Base-by-base conservation (phyloP, 371 early-diverging fungal species). In the Parasitella parasitica region DNA sequence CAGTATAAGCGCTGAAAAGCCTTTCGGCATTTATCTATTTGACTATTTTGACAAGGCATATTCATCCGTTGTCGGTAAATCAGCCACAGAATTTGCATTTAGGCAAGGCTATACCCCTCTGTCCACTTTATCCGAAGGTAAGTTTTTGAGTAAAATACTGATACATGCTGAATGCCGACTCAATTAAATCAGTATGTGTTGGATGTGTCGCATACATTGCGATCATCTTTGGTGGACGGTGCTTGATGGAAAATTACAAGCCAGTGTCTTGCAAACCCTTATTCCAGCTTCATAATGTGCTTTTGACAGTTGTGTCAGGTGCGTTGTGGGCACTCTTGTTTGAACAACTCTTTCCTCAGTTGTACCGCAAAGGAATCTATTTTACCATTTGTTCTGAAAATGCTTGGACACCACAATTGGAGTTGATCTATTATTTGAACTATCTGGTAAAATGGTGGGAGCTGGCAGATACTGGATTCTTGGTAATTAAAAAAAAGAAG, bases 391-490 rank as follows among this genome's bases (percentile, higher is more conserved):
- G 89, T 61, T 75, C 77, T 39, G 69, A 67, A 16, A 64, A 70
- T 22, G 77, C 81, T 54, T 89, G 79, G 78, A 86, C 78, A 27
- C 77, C 79, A 56, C 74, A 75, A 6, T 69, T 89, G 61, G 85
- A 86, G 58, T 39, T 83, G 34, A 54, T 85, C 28, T 89, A 89
- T 75, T 90, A 89, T 64, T 67, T 86, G 58, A 91, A 91, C 66
- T 90, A 91, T 64, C 64, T 89, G 61, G 76, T 82, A 60, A 91
- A 91, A 68, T 91, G 81, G 74, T 85, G 80, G 76, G 91, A 91
- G 73, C 78, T 91, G 34, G 57, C 83, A 35, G 91, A 91, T 64
- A 91, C 91, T 22, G 67, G 84, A 28, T 85, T 91, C 61, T 76
- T 91, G 55, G 88, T 86, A 1, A 71, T 87, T n/a, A 86, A 86